Evolutionary conservation across 1,139 yeast genomes (phyloP).

Genomic region (Saccharomycopsis phalli): DNA sequence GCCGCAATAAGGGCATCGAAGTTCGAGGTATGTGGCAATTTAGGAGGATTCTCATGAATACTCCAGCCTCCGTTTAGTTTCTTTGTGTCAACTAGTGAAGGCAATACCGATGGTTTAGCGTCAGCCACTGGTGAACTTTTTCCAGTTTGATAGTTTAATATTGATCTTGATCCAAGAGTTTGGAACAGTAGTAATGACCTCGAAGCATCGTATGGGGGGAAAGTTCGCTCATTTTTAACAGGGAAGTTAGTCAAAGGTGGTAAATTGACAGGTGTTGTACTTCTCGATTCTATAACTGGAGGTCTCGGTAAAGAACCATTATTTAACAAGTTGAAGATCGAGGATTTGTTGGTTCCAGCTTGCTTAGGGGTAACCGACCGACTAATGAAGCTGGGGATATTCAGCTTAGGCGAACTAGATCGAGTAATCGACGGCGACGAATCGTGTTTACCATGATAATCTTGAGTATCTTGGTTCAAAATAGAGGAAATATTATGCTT

Average conservation of each 20-base stretch:
- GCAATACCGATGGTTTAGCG: background rate
- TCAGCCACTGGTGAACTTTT: slow-evolving; percentile 1
- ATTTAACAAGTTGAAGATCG: slow-evolving; percentile 7
- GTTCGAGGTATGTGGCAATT: slow-evolving; percentile 5
- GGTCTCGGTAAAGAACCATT: background rate
- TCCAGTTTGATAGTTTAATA: slow-evolving; percentile 4
- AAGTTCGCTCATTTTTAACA: background rate
- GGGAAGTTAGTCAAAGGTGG: slow-evolving; percentile 10
- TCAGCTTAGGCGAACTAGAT: slow-evolving; percentile 10
- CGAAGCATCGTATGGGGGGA: slow-evolving; percentile 5
- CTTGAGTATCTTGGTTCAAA: slow-evolving; percentile 2
- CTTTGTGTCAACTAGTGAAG: background rate
- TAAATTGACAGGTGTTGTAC: slow-evolving; percentile 12
- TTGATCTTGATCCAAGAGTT: slow-evolving; percentile 5
- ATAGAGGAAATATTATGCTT: slow-evolving; percentile 7
- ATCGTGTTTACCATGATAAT: no score
- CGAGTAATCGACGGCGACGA: background rate
- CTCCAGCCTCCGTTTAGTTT: no score
- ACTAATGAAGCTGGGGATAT: slow-evolving; percentile 12
- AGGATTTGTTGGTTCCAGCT: background rate
- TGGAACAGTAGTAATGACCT: slow-evolving; percentile 6
- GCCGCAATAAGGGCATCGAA: slow-evolving; percentile 19
- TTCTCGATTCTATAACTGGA: no score
- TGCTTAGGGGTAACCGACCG: slow-evolving; percentile 1
- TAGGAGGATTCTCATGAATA: no score